Percentiles rank a stretch among this genome's conserved stretches.
These are phyloP conservation scores for Nigrospora oryzae DNA, from an alignment of 2,329 filamentous ascomycete genomes.

Conservation along the genomic window DNA sequence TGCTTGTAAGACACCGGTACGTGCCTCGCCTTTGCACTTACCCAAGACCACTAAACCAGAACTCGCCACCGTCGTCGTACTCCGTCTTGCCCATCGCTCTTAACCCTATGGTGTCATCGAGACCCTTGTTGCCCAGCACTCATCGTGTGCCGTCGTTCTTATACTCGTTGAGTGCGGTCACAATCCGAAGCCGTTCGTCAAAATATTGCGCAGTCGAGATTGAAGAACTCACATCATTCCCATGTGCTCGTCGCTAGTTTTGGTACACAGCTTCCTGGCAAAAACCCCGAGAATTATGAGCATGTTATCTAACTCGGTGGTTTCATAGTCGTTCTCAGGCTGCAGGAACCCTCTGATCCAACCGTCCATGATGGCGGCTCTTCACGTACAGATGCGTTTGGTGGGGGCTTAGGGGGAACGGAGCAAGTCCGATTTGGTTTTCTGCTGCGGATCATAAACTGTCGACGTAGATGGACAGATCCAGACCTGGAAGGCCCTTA, in stretches of 20 bases:
- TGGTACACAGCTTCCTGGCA: constrained; percentile 10
- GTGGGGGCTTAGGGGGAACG: no score
- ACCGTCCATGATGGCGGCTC: constrained; percentile 6
- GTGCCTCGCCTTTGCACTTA: constrained; percentile 3
- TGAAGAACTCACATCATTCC: constrained; percentile 6
- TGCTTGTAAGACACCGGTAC: not conserved
- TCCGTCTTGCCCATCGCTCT: not conserved
- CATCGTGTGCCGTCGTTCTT: constrained; percentile 14
- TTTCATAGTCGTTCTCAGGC: constrained; percentile 10
- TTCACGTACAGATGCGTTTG: no score
- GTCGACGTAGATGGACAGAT: no score
- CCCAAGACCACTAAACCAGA: constrained; percentile 13
- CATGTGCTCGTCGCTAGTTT: constrained; percentile 7
- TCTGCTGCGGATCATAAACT: no score
- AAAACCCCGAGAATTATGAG: constrained; percentile 10
- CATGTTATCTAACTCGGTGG: constrained; percentile 9
- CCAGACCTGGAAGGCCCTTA: no score
- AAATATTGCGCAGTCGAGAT: constrained; percentile 9
- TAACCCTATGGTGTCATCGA: not conserved
- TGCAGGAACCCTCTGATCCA: constrained; percentile 13
- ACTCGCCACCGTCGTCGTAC: constrained; percentile 9
- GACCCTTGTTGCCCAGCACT: constrained; percentile 9
- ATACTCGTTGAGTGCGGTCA: constrained; percentile 12
- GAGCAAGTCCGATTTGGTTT: no score
- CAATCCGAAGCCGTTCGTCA: constrained; percentile 13